Conservation (phyloP, 768 basidiomycete genomes). For the Russula earlei region DNA sequence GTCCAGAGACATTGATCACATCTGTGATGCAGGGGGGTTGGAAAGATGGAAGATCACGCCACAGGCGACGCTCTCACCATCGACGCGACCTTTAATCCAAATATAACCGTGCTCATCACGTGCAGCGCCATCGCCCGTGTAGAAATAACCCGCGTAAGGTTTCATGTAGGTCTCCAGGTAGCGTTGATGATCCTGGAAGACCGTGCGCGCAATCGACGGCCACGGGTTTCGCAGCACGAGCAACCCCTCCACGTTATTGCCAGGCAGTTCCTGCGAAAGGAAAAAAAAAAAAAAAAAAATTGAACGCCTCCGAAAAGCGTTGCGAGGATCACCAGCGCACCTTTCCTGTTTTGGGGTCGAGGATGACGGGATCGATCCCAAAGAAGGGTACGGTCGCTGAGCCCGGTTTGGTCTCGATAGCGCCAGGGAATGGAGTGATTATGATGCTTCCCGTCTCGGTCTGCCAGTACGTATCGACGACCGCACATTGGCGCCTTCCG, state of each 20-base stretch:
- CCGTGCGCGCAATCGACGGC: slow-evolving; percentile 91
- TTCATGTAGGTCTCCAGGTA: slow-evolving; percentile 72
- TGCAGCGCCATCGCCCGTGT: slow-evolving; percentile 95
- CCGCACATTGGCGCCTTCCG: slow-evolving; percentile 77
- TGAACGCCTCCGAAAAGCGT: too few species aligned
- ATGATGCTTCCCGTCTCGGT: slow-evolving; percentile 97
- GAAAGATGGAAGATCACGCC: background rate
- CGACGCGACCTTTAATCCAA: slow-evolving; percentile 97
- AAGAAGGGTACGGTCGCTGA: slow-evolving; percentile 98
- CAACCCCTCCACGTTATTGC: slow-evolving; percentile 84
- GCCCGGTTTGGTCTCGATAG: slow-evolving; percentile 92
- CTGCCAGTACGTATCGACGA: slow-evolving; percentile 96
- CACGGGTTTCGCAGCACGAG: slow-evolving; percentile 80
- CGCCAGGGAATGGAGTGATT: slow-evolving; percentile 92
- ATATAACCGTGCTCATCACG: slow-evolving; percentile 94
- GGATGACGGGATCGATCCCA: slow-evolving; percentile 80
- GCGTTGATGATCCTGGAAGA: slow-evolving; percentile 87
- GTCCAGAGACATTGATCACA: slow-evolving; percentile 97
- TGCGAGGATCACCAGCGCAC: slow-evolving; percentile 21
- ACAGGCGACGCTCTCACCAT: slow-evolving; percentile 44
- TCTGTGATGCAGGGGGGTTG: slow-evolving; percentile 37
- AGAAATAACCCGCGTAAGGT: slow-evolving; percentile 87
- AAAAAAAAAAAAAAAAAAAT: background rate
- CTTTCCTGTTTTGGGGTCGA: slow-evolving; percentile 76
- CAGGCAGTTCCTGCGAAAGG: slow-evolving; percentile 45